Percentiles rank a stretch among this genome's conserved stretches.
phyloP scores from a whole-genome alignment of 257 asterid genomes.

The Nicotiana tabacum region DNA sequence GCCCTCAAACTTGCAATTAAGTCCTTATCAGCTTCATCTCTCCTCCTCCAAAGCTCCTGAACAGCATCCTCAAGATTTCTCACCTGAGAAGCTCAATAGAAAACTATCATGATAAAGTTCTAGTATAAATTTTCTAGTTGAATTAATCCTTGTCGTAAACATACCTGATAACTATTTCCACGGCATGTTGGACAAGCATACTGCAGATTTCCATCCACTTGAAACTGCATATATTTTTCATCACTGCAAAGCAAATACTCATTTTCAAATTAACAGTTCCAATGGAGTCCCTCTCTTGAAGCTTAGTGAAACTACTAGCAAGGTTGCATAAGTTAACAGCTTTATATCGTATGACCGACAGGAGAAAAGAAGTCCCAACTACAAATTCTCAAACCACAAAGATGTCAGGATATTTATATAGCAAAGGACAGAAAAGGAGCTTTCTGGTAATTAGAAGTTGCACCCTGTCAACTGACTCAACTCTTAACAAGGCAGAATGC shows the following conservation, averaged over 20 bases:
- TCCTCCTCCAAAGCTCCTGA: conserved; percentile 96
- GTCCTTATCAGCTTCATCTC: conserved; percentile 83
- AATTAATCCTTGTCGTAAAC: conserved; percentile 14
- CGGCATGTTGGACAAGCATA: conserved; percentile 88
- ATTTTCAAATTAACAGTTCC: background rate
- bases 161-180: conserved; percentile 85
- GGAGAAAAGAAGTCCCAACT: background rate
- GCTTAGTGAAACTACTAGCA: background rate
- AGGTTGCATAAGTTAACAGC: background rate
- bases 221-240: conserved; percentile 79
- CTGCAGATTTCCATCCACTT: conserved; percentile 88
- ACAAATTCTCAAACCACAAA: background rate
- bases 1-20: conserved; percentile 78
- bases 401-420: background rate
- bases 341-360: background rate
- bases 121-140: background rate
- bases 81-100: conserved; percentile 40
- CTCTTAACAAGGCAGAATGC: background rate
- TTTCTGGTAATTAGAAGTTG: background rate
- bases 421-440: background rate
- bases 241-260: conserved; percentile 50
- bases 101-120: background rate
- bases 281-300: background rate
- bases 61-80: conserved; percentile 80
- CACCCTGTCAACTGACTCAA: background rate